These are phyloP conservation scores for Melocanna baccifera DNA, from an alignment of 176 grass and related monocot species.

Conservation along the genomic window DNA sequence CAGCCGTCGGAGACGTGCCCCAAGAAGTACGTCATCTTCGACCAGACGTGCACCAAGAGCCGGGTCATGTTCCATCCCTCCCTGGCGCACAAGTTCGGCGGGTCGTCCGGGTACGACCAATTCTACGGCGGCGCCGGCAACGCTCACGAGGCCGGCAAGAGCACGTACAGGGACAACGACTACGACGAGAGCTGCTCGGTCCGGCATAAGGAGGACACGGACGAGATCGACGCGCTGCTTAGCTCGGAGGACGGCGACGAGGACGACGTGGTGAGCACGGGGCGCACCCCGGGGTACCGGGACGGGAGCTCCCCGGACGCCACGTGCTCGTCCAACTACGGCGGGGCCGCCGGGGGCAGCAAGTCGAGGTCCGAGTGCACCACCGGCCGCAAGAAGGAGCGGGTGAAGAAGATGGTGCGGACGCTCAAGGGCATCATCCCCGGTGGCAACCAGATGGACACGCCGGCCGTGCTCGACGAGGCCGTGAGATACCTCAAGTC, in stretches of 20 bases:
- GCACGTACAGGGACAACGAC: constrained; percentile 30
- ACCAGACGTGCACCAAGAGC: constrained; percentile 78
- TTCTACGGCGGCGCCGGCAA: constrained; percentile 8
- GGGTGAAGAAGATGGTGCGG: constrained; percentile 88
- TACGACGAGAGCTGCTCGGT: constrained; percentile 33
- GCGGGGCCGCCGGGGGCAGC: not conserved
- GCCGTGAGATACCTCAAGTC: constrained; percentile 81
- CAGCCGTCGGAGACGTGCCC: constrained; percentile 86
- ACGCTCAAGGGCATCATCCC: constrained; percentile 78
- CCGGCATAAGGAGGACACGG: constrained; percentile 72
- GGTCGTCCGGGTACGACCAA: constrained; percentile 32
- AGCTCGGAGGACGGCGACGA: constrained; percentile 84
- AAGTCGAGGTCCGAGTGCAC: not conserved
- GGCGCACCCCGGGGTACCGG: constrained; percentile 62
- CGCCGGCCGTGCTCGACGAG: constrained; percentile 73
- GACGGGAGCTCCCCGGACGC: constrained; percentile 64
- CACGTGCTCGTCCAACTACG: constrained; percentile 70
- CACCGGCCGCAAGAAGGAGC: constrained; percentile 52
- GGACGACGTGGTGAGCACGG: constrained; percentile 87
- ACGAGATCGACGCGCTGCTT: constrained; percentile 88
- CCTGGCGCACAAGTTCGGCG: constrained; percentile 63
- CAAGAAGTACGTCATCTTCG: constrained; percentile 96
- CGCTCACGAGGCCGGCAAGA: constrained; percentile 37
- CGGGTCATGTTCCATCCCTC: constrained; percentile 94
- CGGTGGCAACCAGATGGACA: constrained; percentile 73